phyloP scores from a whole-genome alignment of 441 rosid genomes.

The Breynia disticha region DNA sequence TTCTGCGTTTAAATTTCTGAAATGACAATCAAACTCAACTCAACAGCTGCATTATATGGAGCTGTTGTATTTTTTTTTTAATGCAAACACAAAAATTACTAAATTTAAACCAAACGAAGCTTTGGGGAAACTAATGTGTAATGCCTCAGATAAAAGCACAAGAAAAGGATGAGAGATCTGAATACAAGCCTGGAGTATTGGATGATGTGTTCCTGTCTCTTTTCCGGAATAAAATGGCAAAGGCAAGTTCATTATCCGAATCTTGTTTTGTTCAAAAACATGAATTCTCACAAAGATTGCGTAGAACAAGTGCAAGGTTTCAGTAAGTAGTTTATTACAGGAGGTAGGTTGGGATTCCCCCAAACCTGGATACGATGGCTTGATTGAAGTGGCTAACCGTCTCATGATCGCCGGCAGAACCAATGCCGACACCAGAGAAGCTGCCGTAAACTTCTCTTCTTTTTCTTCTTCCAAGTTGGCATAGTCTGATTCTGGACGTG shows the following conservation, averaged over 20 bases:
- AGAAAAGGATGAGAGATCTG: conserved; percentile 19
- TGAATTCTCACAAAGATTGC: background rate
- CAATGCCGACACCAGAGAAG: conserved; percentile 49
- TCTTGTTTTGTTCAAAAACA: background rate
- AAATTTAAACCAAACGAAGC: background rate
- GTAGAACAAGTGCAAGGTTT: background rate
- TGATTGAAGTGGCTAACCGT: conserved; percentile 60
- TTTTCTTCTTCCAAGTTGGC: too few relatives aligned
- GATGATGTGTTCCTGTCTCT: conserved; percentile 51
- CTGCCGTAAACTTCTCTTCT: conserved; percentile 33
- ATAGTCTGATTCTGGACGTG: background rate
- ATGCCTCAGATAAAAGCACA: conserved; percentile 28
- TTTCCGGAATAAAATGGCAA: conserved; percentile 56
- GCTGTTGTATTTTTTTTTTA: too few relatives aligned
- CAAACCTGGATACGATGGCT: conserved; percentile 69
- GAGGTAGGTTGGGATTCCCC: conserved; percentile 89
- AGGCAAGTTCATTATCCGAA: conserved; percentile 27
- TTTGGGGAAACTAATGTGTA: background rate
- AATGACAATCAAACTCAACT: background rate
- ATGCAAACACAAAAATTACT: too few relatives aligned
- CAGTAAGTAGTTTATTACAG: conserved; percentile 21
- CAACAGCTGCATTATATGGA: too few relatives aligned
- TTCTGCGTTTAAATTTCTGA: background rate
- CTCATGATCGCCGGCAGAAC: conserved; percentile 49
- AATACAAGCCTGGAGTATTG: conserved; percentile 37